These are phyloP conservation scores for Theileria equi DNA, from an alignment of 169 alveolate species.

Conservation along the genomic window DNA sequence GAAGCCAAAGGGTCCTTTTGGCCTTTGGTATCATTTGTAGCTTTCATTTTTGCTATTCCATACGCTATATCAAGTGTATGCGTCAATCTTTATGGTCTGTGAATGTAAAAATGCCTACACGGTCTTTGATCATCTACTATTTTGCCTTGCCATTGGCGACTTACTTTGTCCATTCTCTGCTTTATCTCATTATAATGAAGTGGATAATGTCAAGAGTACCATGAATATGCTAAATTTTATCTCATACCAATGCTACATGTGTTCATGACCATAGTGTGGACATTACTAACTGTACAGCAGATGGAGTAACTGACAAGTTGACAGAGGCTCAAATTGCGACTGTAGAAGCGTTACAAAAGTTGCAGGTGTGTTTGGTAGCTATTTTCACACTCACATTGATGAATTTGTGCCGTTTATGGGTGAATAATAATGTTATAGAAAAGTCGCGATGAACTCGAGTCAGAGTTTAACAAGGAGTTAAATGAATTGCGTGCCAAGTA, in stretches of 20 bases:
- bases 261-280: background rate
- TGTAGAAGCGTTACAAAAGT: conserved; percentile 64
- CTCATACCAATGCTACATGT: background rate
- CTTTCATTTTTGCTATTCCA: too few relatives aligned
- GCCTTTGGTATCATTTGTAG: too few relatives aligned
- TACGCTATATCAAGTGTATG: too few relatives aligned
- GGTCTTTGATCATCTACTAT: too few relatives aligned
- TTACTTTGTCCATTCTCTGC: too few relatives aligned
- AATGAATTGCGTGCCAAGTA: conserved; percentile 72
- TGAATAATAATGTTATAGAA: conserved; percentile 34
- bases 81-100: too few relatives aligned
- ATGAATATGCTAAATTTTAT: background rate
- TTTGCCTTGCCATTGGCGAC: too few relatives aligned
- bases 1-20: too few relatives aligned
- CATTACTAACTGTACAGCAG: conserved; percentile 24
- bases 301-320: conserved; percentile 60
- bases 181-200: background rate
- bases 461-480: conserved; percentile 71
- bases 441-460: conserved; percentile 71
- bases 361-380: conserved; percentile 52
- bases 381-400: too few relatives aligned
- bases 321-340: conserved; percentile 72
- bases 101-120: too few relatives aligned
- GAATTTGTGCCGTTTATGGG: background rate
- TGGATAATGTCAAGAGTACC: background rate